Base-by-base conservation (phyloP, 2,329 filamentous ascomycete genomes). In the Penicillium rolfsii region DNA sequence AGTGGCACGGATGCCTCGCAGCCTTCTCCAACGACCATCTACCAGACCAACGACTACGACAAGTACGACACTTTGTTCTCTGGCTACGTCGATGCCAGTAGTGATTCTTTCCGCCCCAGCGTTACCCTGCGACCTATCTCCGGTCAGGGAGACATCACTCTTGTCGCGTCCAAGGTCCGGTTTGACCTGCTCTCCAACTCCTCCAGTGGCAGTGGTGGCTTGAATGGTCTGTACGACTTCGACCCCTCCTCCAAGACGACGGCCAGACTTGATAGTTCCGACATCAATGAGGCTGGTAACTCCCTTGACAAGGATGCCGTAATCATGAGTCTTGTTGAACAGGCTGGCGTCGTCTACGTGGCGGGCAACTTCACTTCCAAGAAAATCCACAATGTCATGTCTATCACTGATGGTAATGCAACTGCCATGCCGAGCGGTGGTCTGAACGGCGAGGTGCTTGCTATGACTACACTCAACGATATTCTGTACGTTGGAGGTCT, bases 41-140 rank as follows among this genome's bases (percentile, higher is more conserved):
- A 85, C 73, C 95, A 99, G 77, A 97, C 93, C 19, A 99, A 99
- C 78, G 85, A 96, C 74, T 96, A 89, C 75, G 94, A 98, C 81
- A 99, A 99, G 77, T 98, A 96, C 72, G 95, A 99, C 73, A 88
- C 91, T 67, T 88, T 99, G 60, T 97, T 93, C 77, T 90, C 89
- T 66, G 95, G 93, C 50, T 87, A 87, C 66, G 87, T 99, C 57
- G 92, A 98, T 72, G 88, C 88, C 57, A 87, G 85, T 56, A 89
- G 86, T 9, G 81, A 80, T 64, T 85, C 84, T 22, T 97, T 97
- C 81, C 88, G 88, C 45, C 92, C 94, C 14, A 86, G 86, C 4
- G 87, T 99, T 55, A 96, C 90, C 0, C 80, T 99, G 48, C 84
- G 87, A 0, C 90, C 94, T 4, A 80, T 87, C 24, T 74, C 83